phyloP scores from a whole-genome alignment of 805 yeast species.

The Yarrowia keelungensis region DNA sequence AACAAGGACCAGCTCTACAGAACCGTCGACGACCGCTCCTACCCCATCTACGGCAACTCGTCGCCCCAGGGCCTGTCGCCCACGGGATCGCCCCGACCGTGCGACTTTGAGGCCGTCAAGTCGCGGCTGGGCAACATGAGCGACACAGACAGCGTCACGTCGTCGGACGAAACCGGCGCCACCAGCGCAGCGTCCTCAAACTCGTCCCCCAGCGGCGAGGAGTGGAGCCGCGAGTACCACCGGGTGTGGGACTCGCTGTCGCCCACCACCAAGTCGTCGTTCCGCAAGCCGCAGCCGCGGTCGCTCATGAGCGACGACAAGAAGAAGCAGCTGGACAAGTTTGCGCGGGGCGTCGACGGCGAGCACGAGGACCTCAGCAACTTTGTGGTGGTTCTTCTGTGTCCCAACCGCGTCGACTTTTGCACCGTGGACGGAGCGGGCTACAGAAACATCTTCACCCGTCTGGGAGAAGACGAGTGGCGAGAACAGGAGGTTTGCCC shows the following conservation, averaged over 20 bases:
- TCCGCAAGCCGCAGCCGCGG: constrained; percentile 79
- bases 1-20: constrained; percentile 37
- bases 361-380: constrained; percentile 53
- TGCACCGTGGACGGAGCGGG: constrained; percentile 63
- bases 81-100: constrained; percentile 18
- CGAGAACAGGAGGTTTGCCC: constrained; percentile 81
- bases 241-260: constrained; percentile 71
- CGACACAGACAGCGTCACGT: constrained; percentile 17
- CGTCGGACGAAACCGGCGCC: constrained; percentile 29
- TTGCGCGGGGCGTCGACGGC: constrained; percentile 85
- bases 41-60: constrained; percentile 29
- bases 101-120: constrained; percentile 37
- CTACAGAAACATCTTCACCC: constrained; percentile 59
- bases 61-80: constrained; percentile 28
- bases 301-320: constrained; percentile 61
- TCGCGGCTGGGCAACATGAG: constrained; percentile 35
- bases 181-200: constrained; percentile 16
- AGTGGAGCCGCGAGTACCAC: constrained; percentile 70
- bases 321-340: constrained; percentile 67
- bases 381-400: constrained; percentile 72
- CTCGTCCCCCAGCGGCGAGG: constrained; percentile 61
- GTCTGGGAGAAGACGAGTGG: constrained; percentile 70
- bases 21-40: constrained; percentile 26
- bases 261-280: constrained; percentile 65
- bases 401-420: constrained; percentile 73